Percentiles rank a stretch among this genome's conserved stretches.
phyloP scores from a whole-genome alignment of 768 basidiomycete genomes.

The Macrocybe gigantea region DNA sequence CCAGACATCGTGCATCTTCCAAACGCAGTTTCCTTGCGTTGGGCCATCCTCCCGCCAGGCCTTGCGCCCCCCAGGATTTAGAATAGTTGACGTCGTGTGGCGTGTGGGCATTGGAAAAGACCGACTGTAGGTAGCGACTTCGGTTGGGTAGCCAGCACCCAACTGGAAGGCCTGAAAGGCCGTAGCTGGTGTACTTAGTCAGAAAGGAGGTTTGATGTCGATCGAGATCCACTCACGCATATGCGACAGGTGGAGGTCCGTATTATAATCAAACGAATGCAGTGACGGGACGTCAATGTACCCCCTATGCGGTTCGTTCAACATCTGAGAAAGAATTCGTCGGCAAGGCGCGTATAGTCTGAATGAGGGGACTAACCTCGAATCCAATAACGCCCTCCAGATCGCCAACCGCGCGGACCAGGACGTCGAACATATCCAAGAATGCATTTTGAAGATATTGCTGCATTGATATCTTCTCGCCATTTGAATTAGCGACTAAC shows the following conservation, averaged over 20 bases:
- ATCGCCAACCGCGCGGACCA: conserved; percentile 65
- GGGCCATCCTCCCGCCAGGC: conserved; percentile 77
- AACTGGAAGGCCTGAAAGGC: conserved; percentile 87
- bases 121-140: conserved; percentile 73
- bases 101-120: conserved; percentile 88
- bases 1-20: conserved; percentile 95
- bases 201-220: neutral
- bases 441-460: conserved; percentile 79
- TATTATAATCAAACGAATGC: conserved; percentile 88
- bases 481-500: conserved; percentile 38
- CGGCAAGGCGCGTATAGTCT: neutral
- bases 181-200: conserved; percentile 44
- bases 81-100: conserved; percentile 45
- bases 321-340: conserved; percentile 43
- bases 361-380: conserved; percentile 49
- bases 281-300: conserved; percentile 81
- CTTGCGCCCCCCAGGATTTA: conserved; percentile 55
- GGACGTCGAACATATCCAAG: conserved; percentile 65
- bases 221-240: conserved; percentile 48
- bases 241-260: conserved; percentile 81
- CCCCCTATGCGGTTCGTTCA: conserved; percentile 94
- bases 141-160: conserved; percentile 82
- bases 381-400: conserved; percentile 83
- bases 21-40: conserved; percentile 65
- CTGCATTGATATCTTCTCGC: conserved; percentile 62